phyloP scores from a whole-genome alignment of 805 yeast genomes.

The Yarrowia sp. region DNA sequence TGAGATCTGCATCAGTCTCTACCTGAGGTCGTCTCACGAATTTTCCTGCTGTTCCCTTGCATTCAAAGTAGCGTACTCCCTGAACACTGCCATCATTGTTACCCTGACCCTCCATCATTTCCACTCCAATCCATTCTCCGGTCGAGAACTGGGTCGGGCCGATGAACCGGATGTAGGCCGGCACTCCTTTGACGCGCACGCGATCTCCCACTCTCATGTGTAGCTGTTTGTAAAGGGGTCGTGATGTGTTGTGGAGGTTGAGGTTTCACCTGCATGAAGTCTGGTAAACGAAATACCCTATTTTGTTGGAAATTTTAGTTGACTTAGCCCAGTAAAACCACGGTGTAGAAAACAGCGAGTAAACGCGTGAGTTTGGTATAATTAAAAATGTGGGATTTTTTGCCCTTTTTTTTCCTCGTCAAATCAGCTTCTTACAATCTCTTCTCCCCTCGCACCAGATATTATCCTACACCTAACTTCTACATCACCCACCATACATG shows the following conservation, averaged over 20 bases:
- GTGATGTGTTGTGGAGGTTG: neutral
- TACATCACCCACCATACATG: neutral
- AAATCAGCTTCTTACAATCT: neutral
- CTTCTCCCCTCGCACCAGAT: neutral
- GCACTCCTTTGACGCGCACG: conserved; percentile 36
- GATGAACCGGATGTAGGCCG: conserved; percentile 51
- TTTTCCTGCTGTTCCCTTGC: conserved; percentile 63
- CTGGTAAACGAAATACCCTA: neutral
- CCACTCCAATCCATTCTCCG: conserved; percentile 74
- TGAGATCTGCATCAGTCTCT: conserved; percentile 35
- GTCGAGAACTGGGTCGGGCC: conserved; percentile 56
- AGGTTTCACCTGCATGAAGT: neutral
- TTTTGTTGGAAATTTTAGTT: neutral
- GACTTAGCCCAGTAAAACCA: neutral
- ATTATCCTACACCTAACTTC: too few species aligned
- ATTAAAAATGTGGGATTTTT: too few species aligned
- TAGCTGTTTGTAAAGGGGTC: neutral
- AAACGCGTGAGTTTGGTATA: neutral
- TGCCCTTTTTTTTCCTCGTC: neutral
- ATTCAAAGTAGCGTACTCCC: conserved; percentile 56
- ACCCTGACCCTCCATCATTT: conserved; percentile 79
- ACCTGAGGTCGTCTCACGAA: conserved; percentile 69
- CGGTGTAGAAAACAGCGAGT: neutral
- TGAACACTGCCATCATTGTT: conserved; percentile 76
- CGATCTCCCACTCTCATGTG: conserved; percentile 28